Base-by-base conservation (phyloP, 2,329 filamentous ascomycete species). In the Stemphylium lycopersici region DNA sequence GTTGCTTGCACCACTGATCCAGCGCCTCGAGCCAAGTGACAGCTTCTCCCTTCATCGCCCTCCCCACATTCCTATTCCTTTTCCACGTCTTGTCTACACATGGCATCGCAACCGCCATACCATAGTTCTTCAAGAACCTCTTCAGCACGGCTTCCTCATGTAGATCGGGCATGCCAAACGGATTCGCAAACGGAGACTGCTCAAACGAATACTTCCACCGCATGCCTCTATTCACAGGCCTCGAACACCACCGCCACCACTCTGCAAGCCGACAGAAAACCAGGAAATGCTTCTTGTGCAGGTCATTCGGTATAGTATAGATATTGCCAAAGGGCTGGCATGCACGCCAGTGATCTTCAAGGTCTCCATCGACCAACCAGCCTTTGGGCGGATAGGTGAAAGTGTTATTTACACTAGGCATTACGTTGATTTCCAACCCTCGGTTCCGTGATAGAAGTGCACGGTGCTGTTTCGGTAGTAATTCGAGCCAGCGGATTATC, bases 311-410 rank as follows among this genome's bases (percentile, higher is more conserved):
- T 0, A 66, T 38, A 1, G 40, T 31, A 32, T 71, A 70, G 22
- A 71, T 24, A 29, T 70, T 69, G 0, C 69, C 68, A 47, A 67
- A 68, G 3, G 39, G 37, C 33, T 59, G 46, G 46, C 64, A 67
- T 8, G 54, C 59, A 32, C 57, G 60, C 69, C 67, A 72, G 32
- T 62, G 58, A 10, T 59, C 44, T 13, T 52, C 22, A 7, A 62
- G 26, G 4, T 41, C 34, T 20, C 49, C 58, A 18, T 66, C 61
- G 2, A 66, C 13, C 10, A 50, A 24, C 49, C 59, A 46, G 16
- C 56, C 59, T 6, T 55, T 56, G n/a, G 60, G 62, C 22, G 60
- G 61, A 39, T 63, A 65, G 4, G 56, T 59, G 32, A 46, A 59
- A 8, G 37, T 55, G 2, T 39, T 49, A 13, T 33, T 29, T 4